Evolutionary conservation across 208 protist genomes (phyloP).

Genomic region (Leishmania arabica): DNA sequence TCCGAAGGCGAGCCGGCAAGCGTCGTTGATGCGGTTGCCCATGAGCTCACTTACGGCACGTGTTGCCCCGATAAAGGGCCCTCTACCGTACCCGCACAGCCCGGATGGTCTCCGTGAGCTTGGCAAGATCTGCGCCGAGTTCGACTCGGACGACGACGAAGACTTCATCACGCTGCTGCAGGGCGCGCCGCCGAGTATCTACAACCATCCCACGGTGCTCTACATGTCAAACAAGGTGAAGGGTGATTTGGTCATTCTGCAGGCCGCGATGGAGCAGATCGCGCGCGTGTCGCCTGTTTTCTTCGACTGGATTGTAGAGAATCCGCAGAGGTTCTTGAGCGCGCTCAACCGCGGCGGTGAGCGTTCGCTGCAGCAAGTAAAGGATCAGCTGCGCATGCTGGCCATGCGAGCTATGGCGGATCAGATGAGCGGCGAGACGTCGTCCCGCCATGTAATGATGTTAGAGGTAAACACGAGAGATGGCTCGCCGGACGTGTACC

Average conservation of each 20-base stretch:
- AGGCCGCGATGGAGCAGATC: slow-evolving; percentile 51
- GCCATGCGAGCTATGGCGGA: slow-evolving; percentile 30
- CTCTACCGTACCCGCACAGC: slow-evolving; percentile 50
- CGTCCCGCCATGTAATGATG: slow-evolving; percentile 35
- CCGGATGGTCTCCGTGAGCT: slow-evolving; percentile 41
- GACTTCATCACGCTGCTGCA: slow-evolving; percentile 28
- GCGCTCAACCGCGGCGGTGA: slow-evolving; percentile 26
- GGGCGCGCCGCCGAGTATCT: slow-evolving; percentile 31
- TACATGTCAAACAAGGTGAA: slow-evolving; percentile 56
- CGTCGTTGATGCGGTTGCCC: neutral
- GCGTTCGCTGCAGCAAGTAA: slow-evolving; percentile 30
- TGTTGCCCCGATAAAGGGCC: neutral
- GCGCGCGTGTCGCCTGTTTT: slow-evolving; percentile 39
- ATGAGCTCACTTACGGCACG: too few relatives aligned
- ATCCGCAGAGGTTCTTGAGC: slow-evolving; percentile 49
- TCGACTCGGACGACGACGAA: slow-evolving; percentile 13
- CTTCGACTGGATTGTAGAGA: slow-evolving; percentile 55
- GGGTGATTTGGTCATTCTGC: slow-evolving; percentile 40
- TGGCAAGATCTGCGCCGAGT: neutral
- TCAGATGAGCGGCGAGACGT: slow-evolving; percentile 26
- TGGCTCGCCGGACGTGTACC: slow-evolving; percentile 25
- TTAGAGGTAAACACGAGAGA: slow-evolving; percentile 33
- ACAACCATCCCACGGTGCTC: slow-evolving; percentile 57
- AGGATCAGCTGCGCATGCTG: slow-evolving; percentile 31
- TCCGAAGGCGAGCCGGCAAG: neutral